Conservation (phyloP, 75 land plant genomes). For the Chamaecyparis obtusa region DNA sequence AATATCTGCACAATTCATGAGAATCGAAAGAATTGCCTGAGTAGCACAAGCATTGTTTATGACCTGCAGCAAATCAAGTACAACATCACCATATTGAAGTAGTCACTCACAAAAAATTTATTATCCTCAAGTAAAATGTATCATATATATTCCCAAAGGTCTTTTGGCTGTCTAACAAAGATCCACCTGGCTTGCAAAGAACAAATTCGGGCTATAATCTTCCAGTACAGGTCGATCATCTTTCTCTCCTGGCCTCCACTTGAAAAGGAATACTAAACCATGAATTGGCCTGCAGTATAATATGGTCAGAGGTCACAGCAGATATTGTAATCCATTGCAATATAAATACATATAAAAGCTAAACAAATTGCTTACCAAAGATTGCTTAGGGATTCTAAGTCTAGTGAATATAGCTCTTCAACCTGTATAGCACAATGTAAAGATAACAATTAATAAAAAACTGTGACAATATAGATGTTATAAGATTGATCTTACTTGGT, state of each 20-base stretch:
- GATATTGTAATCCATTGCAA: neutral
- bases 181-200: conserved; percentile 94
- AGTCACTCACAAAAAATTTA: neutral
- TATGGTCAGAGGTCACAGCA: neutral
- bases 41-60: conserved; percentile 99
- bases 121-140: neutral
- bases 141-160: neutral
- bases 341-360: conserved; percentile 1
- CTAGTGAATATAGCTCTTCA: conserved; percentile 92
- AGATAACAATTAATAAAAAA: no score
- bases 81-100: neutral
- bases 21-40: conserved; percentile 96
- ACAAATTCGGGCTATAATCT: conserved; percentile 79
- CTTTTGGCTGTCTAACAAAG: neutral
- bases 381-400: conserved; percentile 71
- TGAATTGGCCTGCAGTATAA: conserved; percentile 73
- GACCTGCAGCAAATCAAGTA: conserved; percentile 44
- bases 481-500: no score
- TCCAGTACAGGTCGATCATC: conserved; percentile 77
- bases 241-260: conserved; percentile 96
- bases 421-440: conserved; percentile 50
- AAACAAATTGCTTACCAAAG: conserved; percentile 46
- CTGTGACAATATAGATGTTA: no score
- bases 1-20: conserved; percentile 82
- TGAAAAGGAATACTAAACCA: conserved; percentile 97